Percentiles rank a stretch among this genome's conserved stretches.
phyloP scores from a whole-genome alignment of 2,329 filamentous ascomycete genomes.

The Rhytidhysteron rufulum region DNA sequence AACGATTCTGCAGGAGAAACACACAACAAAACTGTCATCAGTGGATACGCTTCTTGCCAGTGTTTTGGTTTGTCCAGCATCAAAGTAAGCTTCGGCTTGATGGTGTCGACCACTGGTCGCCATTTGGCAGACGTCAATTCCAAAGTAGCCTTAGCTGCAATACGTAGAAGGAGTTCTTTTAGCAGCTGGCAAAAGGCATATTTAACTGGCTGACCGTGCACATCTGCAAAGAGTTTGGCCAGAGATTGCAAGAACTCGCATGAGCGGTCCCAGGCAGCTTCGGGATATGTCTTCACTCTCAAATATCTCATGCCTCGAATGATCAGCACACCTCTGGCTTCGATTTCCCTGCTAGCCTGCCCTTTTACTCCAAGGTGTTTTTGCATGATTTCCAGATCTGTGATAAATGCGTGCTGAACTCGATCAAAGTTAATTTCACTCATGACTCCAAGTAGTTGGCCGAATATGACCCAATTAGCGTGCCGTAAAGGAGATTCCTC shows the following conservation, averaged over 20 bases:
- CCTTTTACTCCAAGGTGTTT: conserved; percentile 71
- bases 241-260: conserved; percentile 85
- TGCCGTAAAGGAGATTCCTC: conserved; percentile 75
- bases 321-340: conserved; percentile 81
- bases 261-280: conserved; percentile 75
- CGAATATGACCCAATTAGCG: conserved; percentile 94
- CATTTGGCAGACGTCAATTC: conserved; percentile 80
- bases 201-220: conserved; percentile 86
- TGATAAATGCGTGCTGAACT: conserved; percentile 76
- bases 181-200: conserved; percentile 92
- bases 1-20: conserved; percentile 83
- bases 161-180: conserved; percentile 78
- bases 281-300: conserved; percentile 68
- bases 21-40: conserved; percentile 83
- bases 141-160: conserved; percentile 74
- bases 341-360: conserved; percentile 62
- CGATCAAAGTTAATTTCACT: conserved; percentile 85
- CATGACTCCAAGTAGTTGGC: conserved; percentile 91
- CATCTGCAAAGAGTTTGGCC: conserved; percentile 75
- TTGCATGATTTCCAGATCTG: conserved; percentile 74
- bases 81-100: conserved; percentile 74
- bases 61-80: conserved; percentile 90
- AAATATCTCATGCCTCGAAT: conserved; percentile 90
- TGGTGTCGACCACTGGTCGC: conserved; percentile 75
- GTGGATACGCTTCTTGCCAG: conserved; percentile 83